Evolutionary conservation across 768 basidiomycete species (phyloP).

Genomic region (Leccinellum luteum): DNA sequence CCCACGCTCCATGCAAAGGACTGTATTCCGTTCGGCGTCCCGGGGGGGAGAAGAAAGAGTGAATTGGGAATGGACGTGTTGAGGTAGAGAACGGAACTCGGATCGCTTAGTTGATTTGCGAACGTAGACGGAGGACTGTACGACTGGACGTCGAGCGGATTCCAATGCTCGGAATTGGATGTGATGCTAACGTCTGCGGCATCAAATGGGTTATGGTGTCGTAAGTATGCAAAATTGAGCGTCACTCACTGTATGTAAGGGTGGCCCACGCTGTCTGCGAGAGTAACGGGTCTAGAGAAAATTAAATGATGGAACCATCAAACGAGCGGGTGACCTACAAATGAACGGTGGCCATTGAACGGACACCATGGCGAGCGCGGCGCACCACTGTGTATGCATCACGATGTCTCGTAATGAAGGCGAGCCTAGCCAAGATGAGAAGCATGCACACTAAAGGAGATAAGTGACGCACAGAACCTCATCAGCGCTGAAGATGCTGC

Average conservation of each 20-base stretch:
- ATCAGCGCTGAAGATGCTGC: constrained; percentile 82
- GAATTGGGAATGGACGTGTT: constrained; percentile 64
- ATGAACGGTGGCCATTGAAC: constrained; percentile 93
- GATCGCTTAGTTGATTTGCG: constrained; percentile 67
- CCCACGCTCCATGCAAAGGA: constrained; percentile 87
- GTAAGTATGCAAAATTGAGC: constrained; percentile 9
- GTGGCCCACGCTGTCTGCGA: constrained; percentile 89
- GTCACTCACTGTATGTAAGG: constrained; percentile 61
- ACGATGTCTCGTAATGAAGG: constrained; percentile 91
- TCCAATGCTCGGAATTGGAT: constrained; percentile 57
- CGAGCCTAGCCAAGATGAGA: constrained; percentile 55
- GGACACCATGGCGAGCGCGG: constrained; percentile 87
- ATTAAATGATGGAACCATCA: constrained; percentile 12
- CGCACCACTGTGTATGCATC: constrained; percentile 92
- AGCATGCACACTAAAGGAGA: constrained; percentile 5
- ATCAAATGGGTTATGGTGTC: constrained; percentile 7
- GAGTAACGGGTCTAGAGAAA: constrained; percentile 75
- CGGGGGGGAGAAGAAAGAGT: constrained; percentile 66
- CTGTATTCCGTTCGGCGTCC: constrained; percentile 63
- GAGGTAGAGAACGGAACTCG: constrained; percentile 74
- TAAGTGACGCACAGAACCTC: constrained; percentile 69
- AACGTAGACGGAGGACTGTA: constrained; percentile 72
- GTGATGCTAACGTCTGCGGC: constrained; percentile 70
- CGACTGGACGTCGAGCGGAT: constrained; percentile 55
- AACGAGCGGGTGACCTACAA: constrained; percentile 52